Evolutionary conservation across 768 basidiomycete genomes (phyloP), one percentile per base, ranked within the genome.

Genomic region (Leucosporidium creatinivorum): DNA sequence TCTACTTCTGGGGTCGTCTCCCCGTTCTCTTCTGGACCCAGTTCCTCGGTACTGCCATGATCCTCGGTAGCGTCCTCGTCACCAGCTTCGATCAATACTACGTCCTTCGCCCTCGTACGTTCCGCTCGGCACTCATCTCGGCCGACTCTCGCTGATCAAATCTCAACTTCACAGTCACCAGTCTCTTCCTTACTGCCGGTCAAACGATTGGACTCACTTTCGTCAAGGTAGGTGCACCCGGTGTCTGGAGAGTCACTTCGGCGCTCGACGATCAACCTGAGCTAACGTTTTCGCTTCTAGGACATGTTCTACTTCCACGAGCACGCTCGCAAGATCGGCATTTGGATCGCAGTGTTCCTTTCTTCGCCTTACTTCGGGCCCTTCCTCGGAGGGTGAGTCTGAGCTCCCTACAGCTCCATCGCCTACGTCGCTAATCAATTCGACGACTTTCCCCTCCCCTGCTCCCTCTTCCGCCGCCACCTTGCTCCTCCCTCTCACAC

Each of bases 11-110:
- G 65, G 71, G 67, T 3, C 67, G 67, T 21, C 65, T 69, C 0
- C 71, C 71, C n/a, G 68, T 69, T 49, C 65, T 73, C 31, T 73
- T 73, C 62, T 73, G 71, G 71, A 67, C 71, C 2, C 71, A 73
- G 55, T 39, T 69, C 58, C 51, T 73, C 65, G 71, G 71, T 50
- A 73, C 71, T 33, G 25, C 65, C 55, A 23, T 73, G 31, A 56
- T 73, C 15, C 67, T 73, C 62, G 71, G 71, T 26, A 54, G 55
- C n/a, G 64, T 60, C 47, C 67, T 73, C 52, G 65, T 61, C 30
- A 48, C 39, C 1, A n/a, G n/a, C 10, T 73, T 73, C 55, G 19
- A 52, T 18, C 28, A 51, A 23, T 73, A 69, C 62, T 73, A 73
- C 59, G 68, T 23, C 44, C 65, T 73, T 7, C 71, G 71, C 13